Percentiles rank a stretch among this genome's conserved stretches.
phyloP scores from a whole-genome alignment of 306 rosid species.

The Citrullus mucosospermus region DNA sequence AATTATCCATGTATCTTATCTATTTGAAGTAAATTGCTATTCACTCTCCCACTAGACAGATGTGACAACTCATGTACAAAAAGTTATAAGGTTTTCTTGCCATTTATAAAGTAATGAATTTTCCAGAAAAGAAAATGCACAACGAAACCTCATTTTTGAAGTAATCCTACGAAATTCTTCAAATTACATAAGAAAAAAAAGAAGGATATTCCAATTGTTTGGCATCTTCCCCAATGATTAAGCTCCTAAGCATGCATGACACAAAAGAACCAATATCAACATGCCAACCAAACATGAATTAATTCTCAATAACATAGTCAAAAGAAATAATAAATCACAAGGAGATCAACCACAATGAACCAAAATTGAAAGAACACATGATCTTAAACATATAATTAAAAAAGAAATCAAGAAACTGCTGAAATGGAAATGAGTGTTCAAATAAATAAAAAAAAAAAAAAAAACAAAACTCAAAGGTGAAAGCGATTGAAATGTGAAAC shows the following conservation, averaged over 20 bases:
- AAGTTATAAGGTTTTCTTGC: background rate
- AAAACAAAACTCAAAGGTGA: background rate
- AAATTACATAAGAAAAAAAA: background rate
- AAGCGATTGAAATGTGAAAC: constrained; percentile 1
- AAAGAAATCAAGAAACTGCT: too few species aligned
- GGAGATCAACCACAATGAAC: background rate
- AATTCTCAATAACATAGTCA: background rate
- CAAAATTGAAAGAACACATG: background rate
- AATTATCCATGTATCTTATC: background rate
- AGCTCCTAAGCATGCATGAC: background rate
- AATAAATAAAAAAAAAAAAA: background rate
- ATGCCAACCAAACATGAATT: background rate
- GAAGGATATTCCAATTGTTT: background rate
- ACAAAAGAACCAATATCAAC: background rate
- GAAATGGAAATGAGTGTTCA: background rate
- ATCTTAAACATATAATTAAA: background rate
- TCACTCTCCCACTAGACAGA: background rate
- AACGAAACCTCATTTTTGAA: background rate
- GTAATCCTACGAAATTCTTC: background rate
- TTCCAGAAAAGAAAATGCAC: background rate
- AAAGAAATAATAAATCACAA: background rate
- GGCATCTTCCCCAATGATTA: background rate
- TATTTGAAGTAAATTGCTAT: background rate
- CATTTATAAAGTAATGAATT: background rate
- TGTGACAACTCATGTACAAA: background rate